Evolutionary conservation across 2,329 filamentous ascomycete species (phyloP), one percentile per base, ranked within the genome.

Genomic region (Gnomoniopsis sp.): DNA sequence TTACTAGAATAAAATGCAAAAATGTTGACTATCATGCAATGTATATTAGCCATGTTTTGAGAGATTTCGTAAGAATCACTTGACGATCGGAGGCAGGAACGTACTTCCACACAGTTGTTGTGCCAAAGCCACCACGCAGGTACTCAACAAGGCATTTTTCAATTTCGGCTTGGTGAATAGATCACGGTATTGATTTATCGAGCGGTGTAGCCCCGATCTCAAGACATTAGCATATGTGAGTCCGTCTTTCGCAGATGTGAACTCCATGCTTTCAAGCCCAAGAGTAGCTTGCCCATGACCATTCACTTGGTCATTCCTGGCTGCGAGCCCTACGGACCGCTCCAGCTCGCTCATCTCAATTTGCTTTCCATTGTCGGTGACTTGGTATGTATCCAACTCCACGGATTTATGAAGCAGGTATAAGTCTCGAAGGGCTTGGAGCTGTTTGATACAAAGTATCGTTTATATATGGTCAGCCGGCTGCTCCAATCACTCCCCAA

Each of bases 1-100:
- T 23, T 68, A 72, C 75, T 71, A 0, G 75, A 78, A 61, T 79
- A 79, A 53, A 79, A 79, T 0, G 76, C 76, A 3, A 77, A 67
- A 0, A 79, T 68, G 19, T 76, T 77, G 57, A 74, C 69, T 74
- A 30, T 56, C 21, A 19, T 17, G 1, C 6, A 15, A 7, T 3
- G 2, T 12, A 48, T 30, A 49, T 48, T 49, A 22, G 36, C 21
- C 12, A 11, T 10, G 14, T 8, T 2, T 6, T 44, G 6, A 4
- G 12, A 30, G 6, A 0, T 2, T 21, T 8, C 6, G 4, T 8
- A 2, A 14, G 8, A 15, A 33, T 4, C 14, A 2, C n/a, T 17
- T 1, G 14, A 30, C n/a, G 36, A 3, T 41, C 8, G 11, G 6
- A 17, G 17, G 30, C 2, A 19, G 4, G 17, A 46, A 65, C 70